phyloP scores from a whole-genome alignment of 345 rosid species.

The Pugionium dolabratum region DNA sequence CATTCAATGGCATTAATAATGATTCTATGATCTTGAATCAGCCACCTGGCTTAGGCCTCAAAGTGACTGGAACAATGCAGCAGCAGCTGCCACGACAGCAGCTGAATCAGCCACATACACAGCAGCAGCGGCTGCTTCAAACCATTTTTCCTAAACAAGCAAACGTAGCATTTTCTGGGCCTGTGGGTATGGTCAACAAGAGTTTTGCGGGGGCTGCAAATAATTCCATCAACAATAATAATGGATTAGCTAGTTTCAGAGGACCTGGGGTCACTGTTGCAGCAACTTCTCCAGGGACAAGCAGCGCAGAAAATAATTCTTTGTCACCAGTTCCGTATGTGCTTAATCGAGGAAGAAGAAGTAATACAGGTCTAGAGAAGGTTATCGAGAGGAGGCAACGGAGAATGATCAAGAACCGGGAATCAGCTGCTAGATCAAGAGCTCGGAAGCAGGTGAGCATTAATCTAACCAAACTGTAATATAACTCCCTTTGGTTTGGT shows the following conservation, averaged over 20 bases:
- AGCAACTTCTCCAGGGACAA: slow-evolving; percentile 69
- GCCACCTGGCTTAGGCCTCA: slow-evolving; percentile 48
- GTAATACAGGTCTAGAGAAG: slow-evolving; percentile 68
- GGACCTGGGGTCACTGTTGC: slow-evolving; percentile 51
- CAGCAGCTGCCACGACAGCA: slow-evolving; percentile 48
- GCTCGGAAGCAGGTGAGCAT: slow-evolving; percentile 93
- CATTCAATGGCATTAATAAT: slow-evolving; percentile 42
- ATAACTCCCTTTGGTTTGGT: background rate
- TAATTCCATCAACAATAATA: slow-evolving; percentile 47
- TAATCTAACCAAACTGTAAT: slow-evolving; percentile 1
- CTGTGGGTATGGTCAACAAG: slow-evolving; percentile 47
- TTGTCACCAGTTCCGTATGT: slow-evolving; percentile 80
- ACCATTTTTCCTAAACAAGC: slow-evolving; percentile 69
- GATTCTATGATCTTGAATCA: slow-evolving; percentile 45
- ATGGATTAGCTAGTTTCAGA: slow-evolving; percentile 51
- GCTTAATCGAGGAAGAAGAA: slow-evolving; percentile 72
- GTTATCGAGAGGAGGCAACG: slow-evolving; percentile 94
- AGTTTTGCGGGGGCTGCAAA: slow-evolving; percentile 48
- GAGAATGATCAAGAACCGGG: slow-evolving; percentile 97
- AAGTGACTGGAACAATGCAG: slow-evolving; percentile 49
- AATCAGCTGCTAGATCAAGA: slow-evolving; percentile 96
- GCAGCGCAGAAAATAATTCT: slow-evolving; percentile 59
- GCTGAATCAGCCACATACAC: slow-evolving; percentile 32
- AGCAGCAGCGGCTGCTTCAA: slow-evolving; percentile 33
- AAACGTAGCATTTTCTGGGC: slow-evolving; percentile 59